phyloP scores from a whole-genome alignment of 2,329 filamentous ascomycete genomes.

The Aspergillus neotritici region DNA sequence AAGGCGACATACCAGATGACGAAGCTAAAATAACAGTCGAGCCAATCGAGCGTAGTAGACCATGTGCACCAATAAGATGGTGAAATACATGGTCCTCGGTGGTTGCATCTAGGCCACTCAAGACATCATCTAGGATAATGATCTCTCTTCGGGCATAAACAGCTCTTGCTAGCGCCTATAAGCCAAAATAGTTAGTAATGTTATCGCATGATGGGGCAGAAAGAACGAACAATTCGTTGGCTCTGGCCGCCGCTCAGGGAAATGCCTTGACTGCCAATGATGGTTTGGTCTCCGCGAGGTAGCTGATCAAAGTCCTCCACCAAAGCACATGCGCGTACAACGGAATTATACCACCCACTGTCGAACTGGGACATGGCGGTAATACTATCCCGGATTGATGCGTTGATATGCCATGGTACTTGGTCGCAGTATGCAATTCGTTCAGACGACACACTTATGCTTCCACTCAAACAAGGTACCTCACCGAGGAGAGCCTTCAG shows the following conservation, averaged over 20 bases:
- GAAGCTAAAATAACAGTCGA: constrained; percentile 38
- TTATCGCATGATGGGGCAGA: neutral
- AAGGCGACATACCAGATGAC: constrained; percentile 24
- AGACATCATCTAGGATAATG: constrained; percentile 48
- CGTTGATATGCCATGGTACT: constrained; percentile 39
- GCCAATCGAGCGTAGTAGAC: constrained; percentile 39
- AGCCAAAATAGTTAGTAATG: neutral
- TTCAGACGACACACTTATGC: constrained; percentile 25
- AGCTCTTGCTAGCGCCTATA: constrained; percentile 46
- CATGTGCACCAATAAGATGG: constrained; percentile 42
- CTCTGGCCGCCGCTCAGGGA: constrained; percentile 50
- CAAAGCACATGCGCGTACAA: constrained; percentile 34
- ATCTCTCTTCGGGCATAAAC: constrained; percentile 46
- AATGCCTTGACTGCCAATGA: constrained; percentile 48
- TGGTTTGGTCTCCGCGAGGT: constrained; percentile 40
- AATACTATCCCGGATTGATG: constrained; percentile 38
- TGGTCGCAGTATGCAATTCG: constrained; percentile 41
- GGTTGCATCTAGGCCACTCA: constrained; percentile 47
- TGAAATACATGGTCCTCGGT: constrained; percentile 48
- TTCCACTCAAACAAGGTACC: constrained; percentile 30
- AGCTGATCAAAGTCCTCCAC: constrained; percentile 37
- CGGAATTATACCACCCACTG: constrained; percentile 32
- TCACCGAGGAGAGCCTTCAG: constrained; percentile 44
- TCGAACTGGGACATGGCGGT: constrained; percentile 34
- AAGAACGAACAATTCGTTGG: constrained; percentile 42